A percentile compares a stretch with the other conserved stretches of the same genome.
These are phyloP conservation scores for Gelatoporia subvermispora DNA, from an alignment of 768 basidiomycete species.

Conservation along the genomic window DNA sequence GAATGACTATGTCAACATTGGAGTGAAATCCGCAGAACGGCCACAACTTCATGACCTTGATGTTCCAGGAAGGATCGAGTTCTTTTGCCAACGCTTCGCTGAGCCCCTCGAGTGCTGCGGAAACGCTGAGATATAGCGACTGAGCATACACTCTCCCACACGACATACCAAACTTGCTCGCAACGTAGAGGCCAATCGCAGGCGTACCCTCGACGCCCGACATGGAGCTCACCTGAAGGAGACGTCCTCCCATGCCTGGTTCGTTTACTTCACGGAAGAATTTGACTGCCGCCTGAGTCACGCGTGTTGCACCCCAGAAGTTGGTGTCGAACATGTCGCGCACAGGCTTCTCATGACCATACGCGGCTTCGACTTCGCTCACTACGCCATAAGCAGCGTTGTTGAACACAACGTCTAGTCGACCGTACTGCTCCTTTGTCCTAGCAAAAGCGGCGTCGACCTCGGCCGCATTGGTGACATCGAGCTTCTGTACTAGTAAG, in stretches of 20 bases:
- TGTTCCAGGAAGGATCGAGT: constrained; percentile 14
- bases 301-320: constrained; percentile 23
- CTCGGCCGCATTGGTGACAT: constrained; percentile 11
- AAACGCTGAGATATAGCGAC: background rate
- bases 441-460: constrained; percentile 13
- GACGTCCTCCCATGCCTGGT: constrained; percentile 4
- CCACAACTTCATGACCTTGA: constrained; percentile 2
- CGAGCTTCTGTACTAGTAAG: constrained; percentile 18
- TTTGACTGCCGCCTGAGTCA: constrained; percentile 27
- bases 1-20: background rate
- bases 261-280: constrained; percentile 25
- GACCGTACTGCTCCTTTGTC: constrained; percentile 10
- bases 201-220: background rate
- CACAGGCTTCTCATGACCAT: constrained; percentile 7
- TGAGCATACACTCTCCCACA: background rate
- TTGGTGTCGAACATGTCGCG: constrained; percentile 17
- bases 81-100: constrained; percentile 4
- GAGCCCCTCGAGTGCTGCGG: constrained; percentile 7
- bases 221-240: constrained; percentile 9
- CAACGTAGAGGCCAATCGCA: constrained; percentile 2
- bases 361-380: constrained; percentile 16
- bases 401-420: constrained; percentile 22
- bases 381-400: constrained; percentile 15
- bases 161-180: constrained; percentile 6
- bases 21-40: background rate